Evolutionary conservation across 441 rosid genomes (phyloP).

Genomic region (Kokia cookei): DNA sequence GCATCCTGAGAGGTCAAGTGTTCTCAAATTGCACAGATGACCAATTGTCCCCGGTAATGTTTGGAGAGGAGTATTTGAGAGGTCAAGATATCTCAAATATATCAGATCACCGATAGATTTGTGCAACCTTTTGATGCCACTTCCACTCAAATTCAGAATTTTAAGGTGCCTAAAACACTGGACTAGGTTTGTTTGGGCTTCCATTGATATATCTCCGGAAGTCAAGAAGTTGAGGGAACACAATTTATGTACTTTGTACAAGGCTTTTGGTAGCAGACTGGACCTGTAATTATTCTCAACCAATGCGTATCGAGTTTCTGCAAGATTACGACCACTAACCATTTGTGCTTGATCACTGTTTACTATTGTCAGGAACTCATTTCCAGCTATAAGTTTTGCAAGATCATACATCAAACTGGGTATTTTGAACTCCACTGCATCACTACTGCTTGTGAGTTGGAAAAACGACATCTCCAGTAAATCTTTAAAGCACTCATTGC

Average conservation of each 20-base stretch:
- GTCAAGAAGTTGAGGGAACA: conserved; percentile 8
- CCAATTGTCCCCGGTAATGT: conserved; percentile 9
- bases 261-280: not conserved
- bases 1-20: conserved; percentile 16
- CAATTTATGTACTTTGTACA: conserved; percentile 13
- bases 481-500: conserved; percentile 6
- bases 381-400: conserved; percentile 14
- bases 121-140: conserved; percentile 1
- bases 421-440: conserved; percentile 7
- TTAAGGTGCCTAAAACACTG: conserved; percentile 13
- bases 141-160: conserved; percentile 9
- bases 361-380: conserved; percentile 5
- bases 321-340: not conserved
- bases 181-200: not conserved
- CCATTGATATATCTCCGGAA: not conserved
- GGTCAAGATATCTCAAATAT: conserved; percentile 19
- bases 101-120: conserved; percentile 7
- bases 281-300: conserved; percentile 4
- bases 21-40: conserved; percentile 6
- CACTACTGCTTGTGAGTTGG: conserved; percentile 6
- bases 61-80: conserved; percentile 11
- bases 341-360: not conserved
- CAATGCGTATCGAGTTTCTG: conserved; percentile 2
- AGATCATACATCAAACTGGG: conserved; percentile 24
- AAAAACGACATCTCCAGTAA: conserved; percentile 18